Conservation (phyloP, 352 stramenopile species). For the Phytophthora citricola region DNA sequence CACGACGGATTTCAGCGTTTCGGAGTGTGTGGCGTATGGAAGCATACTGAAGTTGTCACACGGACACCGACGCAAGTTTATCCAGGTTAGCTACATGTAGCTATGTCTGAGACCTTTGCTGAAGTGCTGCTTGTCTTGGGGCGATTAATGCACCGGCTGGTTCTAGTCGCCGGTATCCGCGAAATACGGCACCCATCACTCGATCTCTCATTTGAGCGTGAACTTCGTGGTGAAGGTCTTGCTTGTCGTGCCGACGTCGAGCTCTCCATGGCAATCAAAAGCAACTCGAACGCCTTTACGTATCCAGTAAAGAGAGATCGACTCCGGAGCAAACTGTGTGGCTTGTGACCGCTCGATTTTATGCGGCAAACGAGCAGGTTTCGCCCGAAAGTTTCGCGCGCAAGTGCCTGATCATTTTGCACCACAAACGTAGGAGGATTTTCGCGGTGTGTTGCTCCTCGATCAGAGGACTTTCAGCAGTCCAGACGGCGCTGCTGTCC, state of each 20-base stretch:
- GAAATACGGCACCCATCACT: slow-evolving; percentile 6
- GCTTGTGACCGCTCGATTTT: slow-evolving; percentile 1
- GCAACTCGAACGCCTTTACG: slow-evolving; percentile 25
- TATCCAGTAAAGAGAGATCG: slow-evolving; percentile 21
- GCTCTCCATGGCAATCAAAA: slow-evolving; percentile 32
- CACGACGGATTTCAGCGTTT: slow-evolving; percentile 16
- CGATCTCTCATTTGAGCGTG: too few relatives aligned
- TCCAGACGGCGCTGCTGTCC: slow-evolving; percentile 8
- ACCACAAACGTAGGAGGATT: slow-evolving; percentile 7
- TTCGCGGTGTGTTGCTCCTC: slow-evolving; percentile 17
- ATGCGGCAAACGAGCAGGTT: slow-evolving; percentile 19
- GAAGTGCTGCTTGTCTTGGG: background rate
- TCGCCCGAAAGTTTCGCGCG: slow-evolving; percentile 11
- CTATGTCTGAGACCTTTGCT: too few relatives aligned
- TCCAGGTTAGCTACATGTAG: too few relatives aligned
- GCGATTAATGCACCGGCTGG: slow-evolving; percentile 24
- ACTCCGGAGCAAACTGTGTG: slow-evolving; percentile 3
- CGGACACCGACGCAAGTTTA: background rate
- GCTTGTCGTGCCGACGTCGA: slow-evolving; percentile 22
- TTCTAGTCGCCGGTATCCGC: slow-evolving; percentile 10
- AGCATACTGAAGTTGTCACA: slow-evolving; percentile 23
- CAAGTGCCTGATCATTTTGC: slow-evolving; percentile 1
- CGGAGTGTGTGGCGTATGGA: background rate
- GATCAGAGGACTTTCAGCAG: background rate
- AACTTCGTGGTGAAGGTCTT: background rate